Evolutionary conservation across 441 rosid genomes (phyloP), one percentile per base, ranked within the genome.

Genomic region (Erodium trifolium): DNA sequence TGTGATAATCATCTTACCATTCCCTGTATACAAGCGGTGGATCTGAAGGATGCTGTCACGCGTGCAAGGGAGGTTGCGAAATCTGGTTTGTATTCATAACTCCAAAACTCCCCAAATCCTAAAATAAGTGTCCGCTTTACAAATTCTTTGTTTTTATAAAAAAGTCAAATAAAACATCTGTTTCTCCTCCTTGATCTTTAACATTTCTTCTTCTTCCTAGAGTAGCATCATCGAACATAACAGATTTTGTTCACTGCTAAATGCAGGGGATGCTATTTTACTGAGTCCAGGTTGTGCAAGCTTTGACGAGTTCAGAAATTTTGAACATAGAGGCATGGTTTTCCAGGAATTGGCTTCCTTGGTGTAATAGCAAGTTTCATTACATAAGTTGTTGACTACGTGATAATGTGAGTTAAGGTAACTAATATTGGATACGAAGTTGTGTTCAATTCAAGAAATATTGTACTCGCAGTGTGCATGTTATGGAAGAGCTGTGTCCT

Each of bases 211-310:
- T 53, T 53, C 60, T 53, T 14, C 60, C 60, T 53, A 14, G 60
- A 53, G 37, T 34, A 1, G 5, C 37, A 4, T 16, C 18, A 17
- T 51, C 65, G 8, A 27, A 6, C 23, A 4, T 7, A 4, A 39
- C 13, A 45, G 34, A 53, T 2, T 11, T 13, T 53, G 27, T 23
- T 17, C 1, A 17, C 57, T 18, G 14, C 51, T 23, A 65, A 51
- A 23, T 67, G 72, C 74, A 73, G 82, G 78, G 14, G 78, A 79
- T 63, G 16, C 76, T 5, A 69, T 74, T 64, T 62, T 79, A 62
- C 71, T 76, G 27, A 76, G 82, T 72, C 78, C 82, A 57, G 82
- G 73, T 1, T 76, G 80, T 57, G 80, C 82, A 9, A 79, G 82
- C 78, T 73, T 73, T 63, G 82, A 79, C 8, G 82, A 76, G 68